Base-by-base conservation (phyloP, 495 filamentous ascomycete species). In the Xylaria acuta region DNA sequence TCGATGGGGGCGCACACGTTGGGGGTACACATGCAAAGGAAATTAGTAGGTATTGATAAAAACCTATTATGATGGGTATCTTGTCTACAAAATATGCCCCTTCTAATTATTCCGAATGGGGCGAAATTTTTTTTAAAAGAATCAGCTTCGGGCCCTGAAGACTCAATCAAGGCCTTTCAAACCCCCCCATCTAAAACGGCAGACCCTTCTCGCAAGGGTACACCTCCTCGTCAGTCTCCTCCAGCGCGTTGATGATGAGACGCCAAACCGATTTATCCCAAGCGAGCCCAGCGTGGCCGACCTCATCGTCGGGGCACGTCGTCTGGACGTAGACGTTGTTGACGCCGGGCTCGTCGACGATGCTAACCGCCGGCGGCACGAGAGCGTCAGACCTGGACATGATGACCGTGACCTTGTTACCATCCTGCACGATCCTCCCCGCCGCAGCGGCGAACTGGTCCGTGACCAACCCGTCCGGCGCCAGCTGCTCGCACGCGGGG, bases 241-340 rank as follows among this genome's bases (percentile, higher is more conserved):
- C 82, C 53, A 89, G 69, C 47, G 84, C 87, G 71, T 88, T 88
- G 64, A 84, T 77, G 25, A 89, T 82, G 76, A 88, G 71, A 41
- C 87, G 82, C 86, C 86, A 88, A 2, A 89, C 84, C 75, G 86
- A 85, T 73, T 81, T 75, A 75, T 89, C 87, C 79, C 84, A 88
- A 32, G 83, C 84, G 69, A 87, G 82, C 4, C 85, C 86, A 53
- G 86, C 84, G 70, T 89, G 87, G 3, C 86, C 87, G 6, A 88
- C 86, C 0, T 75, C 74, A 56, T 88, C 87, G 3, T 83, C 62
- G 0, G 80, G 80, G 41, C 86, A 88, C 14, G 75, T 80, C 65
- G 83, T 78, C 79, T 89, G 86, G 27, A 89, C 78, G 70, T 79
- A 81, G 0, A 82, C 75, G 69, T 88, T 88, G 0, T 62, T 62